Evolutionary conservation across 306 rosid species (phyloP).

Genomic region (Astragalus membranaceus): DNA sequence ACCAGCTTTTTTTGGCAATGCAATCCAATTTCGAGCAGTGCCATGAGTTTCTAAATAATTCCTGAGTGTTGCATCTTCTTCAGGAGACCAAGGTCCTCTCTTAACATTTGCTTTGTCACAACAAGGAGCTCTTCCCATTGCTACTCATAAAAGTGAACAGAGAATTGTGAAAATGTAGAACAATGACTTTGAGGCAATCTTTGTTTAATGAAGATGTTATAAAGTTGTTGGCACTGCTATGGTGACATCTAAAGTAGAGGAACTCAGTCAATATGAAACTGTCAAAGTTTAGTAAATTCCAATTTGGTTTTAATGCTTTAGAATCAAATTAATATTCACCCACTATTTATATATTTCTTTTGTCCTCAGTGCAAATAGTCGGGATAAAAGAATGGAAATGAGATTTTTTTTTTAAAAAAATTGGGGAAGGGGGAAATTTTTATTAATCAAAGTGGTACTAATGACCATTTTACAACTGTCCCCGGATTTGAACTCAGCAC

Average conservation of each 20-base stretch:
- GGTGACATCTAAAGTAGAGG: constrained; percentile 5
- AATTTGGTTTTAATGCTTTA: neutral
- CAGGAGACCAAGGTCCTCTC: constrained; percentile 93
- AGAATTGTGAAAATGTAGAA: neutral
- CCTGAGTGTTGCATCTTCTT: constrained; percentile 77
- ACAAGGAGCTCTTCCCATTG: constrained; percentile 93
- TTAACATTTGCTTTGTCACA: constrained; percentile 87
- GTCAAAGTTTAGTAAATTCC: neutral
- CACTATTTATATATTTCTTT: neutral
- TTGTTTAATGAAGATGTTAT: constrained; percentile 23
- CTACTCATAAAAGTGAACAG: constrained; percentile 8
- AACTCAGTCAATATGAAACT: constrained; percentile 29
- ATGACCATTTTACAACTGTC: too few relatives aligned
- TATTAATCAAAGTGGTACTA: too few relatives aligned
- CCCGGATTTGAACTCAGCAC: too few relatives aligned
- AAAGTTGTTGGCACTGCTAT: constrained; percentile 27
- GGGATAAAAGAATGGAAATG: too few relatives aligned
- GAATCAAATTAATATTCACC: too few relatives aligned
- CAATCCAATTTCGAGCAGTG: constrained; percentile 75
- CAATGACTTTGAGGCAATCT: neutral
- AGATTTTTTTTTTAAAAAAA: too few relatives aligned
- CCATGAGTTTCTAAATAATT: constrained; percentile 58
- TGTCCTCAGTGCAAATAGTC: too few relatives aligned
- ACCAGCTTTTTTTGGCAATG: constrained; percentile 86
- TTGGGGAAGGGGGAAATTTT: too few relatives aligned